Conservation (phyloP, 2,329 filamentous ascomycete species). For the Diaporthe australafricana region DNA sequence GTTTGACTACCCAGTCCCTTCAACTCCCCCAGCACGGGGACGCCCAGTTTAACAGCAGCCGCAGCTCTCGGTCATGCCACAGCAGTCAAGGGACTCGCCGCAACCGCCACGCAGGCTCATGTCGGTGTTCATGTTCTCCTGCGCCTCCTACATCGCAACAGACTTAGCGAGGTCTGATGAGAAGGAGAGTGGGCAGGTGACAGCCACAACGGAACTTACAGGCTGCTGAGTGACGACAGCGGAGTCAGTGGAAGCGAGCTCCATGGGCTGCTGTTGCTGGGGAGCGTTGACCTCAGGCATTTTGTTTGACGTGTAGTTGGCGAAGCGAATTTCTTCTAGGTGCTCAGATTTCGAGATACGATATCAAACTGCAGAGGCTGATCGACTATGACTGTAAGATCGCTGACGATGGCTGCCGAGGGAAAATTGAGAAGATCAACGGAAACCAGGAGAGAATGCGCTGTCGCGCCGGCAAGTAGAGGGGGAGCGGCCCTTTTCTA, state of each 20-base stretch:
- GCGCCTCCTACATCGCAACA: not conserved
- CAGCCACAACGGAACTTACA: not conserved
- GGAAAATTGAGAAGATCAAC: not conserved
- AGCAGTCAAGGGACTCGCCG: constrained; percentile 36
- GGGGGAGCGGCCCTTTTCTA: not conserved
- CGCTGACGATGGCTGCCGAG: not conserved
- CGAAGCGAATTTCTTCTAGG: not conserved
- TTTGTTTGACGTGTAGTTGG: not conserved
- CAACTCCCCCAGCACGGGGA: rapidly evolving
- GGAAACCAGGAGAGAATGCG: not conserved
- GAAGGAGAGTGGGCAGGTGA: not conserved
- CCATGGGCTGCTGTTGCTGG: constrained; percentile 31
- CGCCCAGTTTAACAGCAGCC: constrained; percentile 22
- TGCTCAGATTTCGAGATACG: not conserved
- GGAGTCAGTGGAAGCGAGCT: constrained; percentile 7
- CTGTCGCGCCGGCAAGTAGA: not conserved
- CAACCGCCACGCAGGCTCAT: constrained; percentile 35
- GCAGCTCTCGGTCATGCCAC: constrained; percentile 35
- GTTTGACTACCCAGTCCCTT: not conserved
- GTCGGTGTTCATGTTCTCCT: constrained; percentile 14
- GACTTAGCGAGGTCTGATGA: not conserved
- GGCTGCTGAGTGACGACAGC: constrained; percentile 26
- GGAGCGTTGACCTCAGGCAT: constrained; percentile 27
- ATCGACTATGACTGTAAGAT: not conserved
- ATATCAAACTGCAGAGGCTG: too few relatives aligned